These are phyloP conservation scores for Pythium vanterpoolii DNA, from an alignment of 352 stramenopile species.

Conservation along the genomic window DNA sequence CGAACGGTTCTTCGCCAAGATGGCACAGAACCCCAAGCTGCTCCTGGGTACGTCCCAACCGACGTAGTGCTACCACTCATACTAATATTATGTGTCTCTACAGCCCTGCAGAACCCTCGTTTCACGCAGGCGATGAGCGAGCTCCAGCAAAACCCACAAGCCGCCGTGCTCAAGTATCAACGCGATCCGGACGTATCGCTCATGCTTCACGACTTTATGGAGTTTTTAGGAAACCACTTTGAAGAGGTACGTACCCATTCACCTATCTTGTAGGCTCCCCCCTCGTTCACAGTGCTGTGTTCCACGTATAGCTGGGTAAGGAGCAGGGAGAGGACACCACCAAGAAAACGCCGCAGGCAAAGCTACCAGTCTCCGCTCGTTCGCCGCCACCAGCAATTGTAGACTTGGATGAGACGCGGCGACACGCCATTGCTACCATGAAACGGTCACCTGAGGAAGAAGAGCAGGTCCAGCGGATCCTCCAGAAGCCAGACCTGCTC, in stretches of 20 bases:
- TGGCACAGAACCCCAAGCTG: conserved; percentile 52
- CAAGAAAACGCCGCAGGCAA: neutral
- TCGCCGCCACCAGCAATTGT: conserved; percentile 37
- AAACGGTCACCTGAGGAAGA: conserved; percentile 55
- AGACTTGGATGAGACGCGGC: conserved; percentile 51
- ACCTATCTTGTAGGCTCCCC: neutral
- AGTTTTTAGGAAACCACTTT: conserved; percentile 69
- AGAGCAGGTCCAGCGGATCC: conserved; percentile 59
- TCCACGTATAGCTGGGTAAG: conserved; percentile 37
- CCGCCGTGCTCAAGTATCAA: conserved; percentile 62
- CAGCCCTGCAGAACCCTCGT: conserved; percentile 62
- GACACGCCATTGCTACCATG: conserved; percentile 58
- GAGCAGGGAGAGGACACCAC: conserved; percentile 15
- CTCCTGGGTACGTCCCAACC: conserved; percentile 33
- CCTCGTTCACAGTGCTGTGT: neutral
- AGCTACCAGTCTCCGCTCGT: neutral
- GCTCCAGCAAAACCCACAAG: conserved; percentile 58
- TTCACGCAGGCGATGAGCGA: conserved; percentile 70
- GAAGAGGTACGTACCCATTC: conserved; percentile 47
- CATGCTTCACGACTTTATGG: conserved; percentile 72
- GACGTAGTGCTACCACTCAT: neutral
- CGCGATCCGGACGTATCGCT: conserved; percentile 52
- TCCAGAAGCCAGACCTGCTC: conserved; percentile 62
- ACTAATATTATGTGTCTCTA: neutral
- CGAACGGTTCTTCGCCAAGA: conserved; percentile 63